phyloP scores from a whole-genome alignment of 225 moss, liverwort and hornwort genomes.

The Pseudisothecium myosuroides region DNA sequence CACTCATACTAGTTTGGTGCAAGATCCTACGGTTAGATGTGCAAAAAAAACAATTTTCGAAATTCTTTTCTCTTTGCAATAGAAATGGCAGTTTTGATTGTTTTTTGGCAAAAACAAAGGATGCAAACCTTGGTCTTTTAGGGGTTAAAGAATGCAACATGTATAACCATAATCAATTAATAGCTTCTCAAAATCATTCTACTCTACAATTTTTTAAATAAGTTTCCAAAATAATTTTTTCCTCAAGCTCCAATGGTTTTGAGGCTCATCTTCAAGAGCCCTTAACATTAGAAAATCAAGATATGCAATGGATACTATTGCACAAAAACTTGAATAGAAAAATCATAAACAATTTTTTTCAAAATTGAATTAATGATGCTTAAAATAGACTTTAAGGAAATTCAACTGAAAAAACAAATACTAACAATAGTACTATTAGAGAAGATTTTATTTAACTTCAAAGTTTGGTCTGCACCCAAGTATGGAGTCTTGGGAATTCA shows the following conservation, averaged over 20 bases:
- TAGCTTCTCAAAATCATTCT: neutral
- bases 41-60: too few relatives aligned
- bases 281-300: neutral
- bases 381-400: neutral
- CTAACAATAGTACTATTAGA: neutral
- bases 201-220: fast-evolving
- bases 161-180: neutral
- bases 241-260: neutral
- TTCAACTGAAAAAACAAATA: neutral
- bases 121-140: too few relatives aligned
- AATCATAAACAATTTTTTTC: too few relatives aligned
- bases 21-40: too few relatives aligned
- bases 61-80: too few relatives aligned
- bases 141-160: neutral
- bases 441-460: neutral
- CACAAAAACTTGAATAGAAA: too few relatives aligned
- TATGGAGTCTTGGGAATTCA: neutral
- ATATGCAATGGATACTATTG: neutral
- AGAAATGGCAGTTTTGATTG: too few relatives aligned
- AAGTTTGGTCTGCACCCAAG: neutral
- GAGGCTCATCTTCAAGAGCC: neutral
- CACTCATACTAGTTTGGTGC: too few relatives aligned
- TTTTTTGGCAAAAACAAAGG: too few relatives aligned
- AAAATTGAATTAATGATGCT: neutral
- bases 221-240: neutral